These are phyloP conservation scores for Ogataea kodamae DNA, from an alignment of 805 yeast species.

Conservation along the genomic window DNA sequence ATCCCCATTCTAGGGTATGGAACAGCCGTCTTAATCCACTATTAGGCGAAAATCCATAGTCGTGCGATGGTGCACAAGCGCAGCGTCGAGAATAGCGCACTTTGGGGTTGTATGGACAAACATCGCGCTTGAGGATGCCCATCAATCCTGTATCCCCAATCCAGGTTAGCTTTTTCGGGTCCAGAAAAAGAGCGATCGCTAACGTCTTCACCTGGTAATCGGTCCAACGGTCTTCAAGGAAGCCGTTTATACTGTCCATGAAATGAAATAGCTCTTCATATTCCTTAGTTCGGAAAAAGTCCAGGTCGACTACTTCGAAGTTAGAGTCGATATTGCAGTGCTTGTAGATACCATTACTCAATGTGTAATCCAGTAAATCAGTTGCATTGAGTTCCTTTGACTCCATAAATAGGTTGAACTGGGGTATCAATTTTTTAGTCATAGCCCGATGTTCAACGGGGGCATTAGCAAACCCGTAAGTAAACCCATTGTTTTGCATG, in stretches of 20 bases:
- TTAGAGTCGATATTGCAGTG: slow-evolving; percentile 60
- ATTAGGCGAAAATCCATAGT: slow-evolving; percentile 45
- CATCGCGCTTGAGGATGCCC: slow-evolving; percentile 14
- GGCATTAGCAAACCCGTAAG: slow-evolving; percentile 42
- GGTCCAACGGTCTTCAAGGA: slow-evolving; percentile 60
- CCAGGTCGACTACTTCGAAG: slow-evolving; percentile 52
- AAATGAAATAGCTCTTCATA: slow-evolving; percentile 44
- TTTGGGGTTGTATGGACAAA: slow-evolving; percentile 21
- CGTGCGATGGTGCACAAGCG: slow-evolving; percentile 24
- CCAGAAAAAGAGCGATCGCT: slow-evolving; percentile 36
- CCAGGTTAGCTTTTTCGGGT: slow-evolving; percentile 48
- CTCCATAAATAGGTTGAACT: slow-evolving; percentile 41
- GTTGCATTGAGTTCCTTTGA: slow-evolving; percentile 40
- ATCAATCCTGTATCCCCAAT: slow-evolving; percentile 38
- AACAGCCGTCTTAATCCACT: slow-evolving; percentile 47
- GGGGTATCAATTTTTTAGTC: slow-evolving; percentile 36
- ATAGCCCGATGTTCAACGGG: slow-evolving; percentile 25
- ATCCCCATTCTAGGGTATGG: slow-evolving; percentile 16
- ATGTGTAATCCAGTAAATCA: slow-evolving; percentile 13
- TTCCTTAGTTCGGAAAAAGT: slow-evolving; percentile 45
- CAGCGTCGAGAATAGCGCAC: slow-evolving; percentile 20
- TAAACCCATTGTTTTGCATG: slow-evolving; percentile 37
- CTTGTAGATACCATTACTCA: slow-evolving; percentile 14
- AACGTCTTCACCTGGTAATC: slow-evolving; percentile 47
- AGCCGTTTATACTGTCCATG: slow-evolving; percentile 48